phyloP scores from a whole-genome alignment of 176 grass and related monocot species.

The Urochloa ruziziensis region DNA sequence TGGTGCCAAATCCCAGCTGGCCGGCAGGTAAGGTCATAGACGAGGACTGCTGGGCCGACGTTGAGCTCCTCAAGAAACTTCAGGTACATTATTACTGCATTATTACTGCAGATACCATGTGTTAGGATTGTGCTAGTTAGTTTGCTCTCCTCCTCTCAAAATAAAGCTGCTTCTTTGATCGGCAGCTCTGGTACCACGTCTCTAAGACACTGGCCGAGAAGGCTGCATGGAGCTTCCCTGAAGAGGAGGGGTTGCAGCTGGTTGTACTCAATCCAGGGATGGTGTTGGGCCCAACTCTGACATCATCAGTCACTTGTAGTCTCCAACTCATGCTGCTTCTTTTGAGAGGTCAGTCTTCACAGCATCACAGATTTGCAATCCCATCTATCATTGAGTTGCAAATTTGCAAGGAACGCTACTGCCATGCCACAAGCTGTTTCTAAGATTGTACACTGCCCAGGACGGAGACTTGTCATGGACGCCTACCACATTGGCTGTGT shows the following conservation, averaged over 20 bases:
- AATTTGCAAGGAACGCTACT: neutral
- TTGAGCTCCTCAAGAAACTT: conserved; percentile 44
- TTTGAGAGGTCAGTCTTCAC: conserved; percentile 11
- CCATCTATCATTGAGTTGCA: no score
- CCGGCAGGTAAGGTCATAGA: conserved; percentile 36
- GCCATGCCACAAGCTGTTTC: no score
- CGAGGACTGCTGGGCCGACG: conserved; percentile 56
- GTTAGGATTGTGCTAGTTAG: neutral
- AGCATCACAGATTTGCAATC: no score
- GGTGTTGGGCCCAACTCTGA: conserved; percentile 41
- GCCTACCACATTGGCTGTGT: conserved; percentile 28
- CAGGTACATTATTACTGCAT: conserved; percentile 43
- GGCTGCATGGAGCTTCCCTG: conserved; percentile 52
- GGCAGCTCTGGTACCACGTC: conserved; percentile 55
- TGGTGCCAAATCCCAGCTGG: conserved; percentile 47
- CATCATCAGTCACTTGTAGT: conserved; percentile 22
- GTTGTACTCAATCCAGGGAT: conserved; percentile 50
- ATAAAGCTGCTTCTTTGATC: neutral
- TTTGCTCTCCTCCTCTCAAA: neutral
- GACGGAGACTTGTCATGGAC: conserved; percentile 30
- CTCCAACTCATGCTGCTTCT: conserved; percentile 11
- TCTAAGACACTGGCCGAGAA: conserved; percentile 66
- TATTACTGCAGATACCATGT: neutral
- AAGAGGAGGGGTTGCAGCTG: conserved; percentile 37
- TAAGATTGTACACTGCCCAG: conserved; percentile 13